phyloP scores from a whole-genome alignment of 2,329 filamentous ascomycete species.

The Aureobasidium mangrovei region DNA sequence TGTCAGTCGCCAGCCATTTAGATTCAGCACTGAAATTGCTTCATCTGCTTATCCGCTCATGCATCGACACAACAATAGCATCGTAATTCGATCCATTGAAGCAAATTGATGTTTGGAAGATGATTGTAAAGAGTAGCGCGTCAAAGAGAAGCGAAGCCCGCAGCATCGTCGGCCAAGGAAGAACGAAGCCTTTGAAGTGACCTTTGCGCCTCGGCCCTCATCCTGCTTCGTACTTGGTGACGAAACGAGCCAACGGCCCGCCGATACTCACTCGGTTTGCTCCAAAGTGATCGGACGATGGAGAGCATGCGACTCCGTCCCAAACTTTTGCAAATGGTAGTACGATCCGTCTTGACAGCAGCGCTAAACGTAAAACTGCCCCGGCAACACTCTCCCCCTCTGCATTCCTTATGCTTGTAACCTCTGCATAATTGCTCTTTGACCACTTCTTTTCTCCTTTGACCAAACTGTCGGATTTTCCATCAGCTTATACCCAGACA shows the following conservation, averaged over 20 bases:
- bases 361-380: slow-evolving; percentile 12
- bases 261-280: slow-evolving; percentile 3
- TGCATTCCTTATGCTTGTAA: slow-evolving; percentile 12
- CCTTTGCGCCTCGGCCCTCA: too few species aligned
- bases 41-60: neutral
- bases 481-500: neutral
- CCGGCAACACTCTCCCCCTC: neutral
- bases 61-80: too few species aligned
- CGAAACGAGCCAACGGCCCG: slow-evolving; percentile 2
- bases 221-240: neutral
- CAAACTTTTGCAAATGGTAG: slow-evolving; percentile 4
- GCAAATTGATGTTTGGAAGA: too few species aligned
- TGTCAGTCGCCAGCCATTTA: neutral
- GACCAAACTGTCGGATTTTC: slow-evolving; percentile 13
- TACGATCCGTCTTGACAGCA: neutral
- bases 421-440: slow-evolving; percentile 14
- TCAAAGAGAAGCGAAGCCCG: too few species aligned
- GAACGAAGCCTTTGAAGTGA: too few species aligned
- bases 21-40: neutral
- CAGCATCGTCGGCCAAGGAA: too few species aligned
- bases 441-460: slow-evolving; percentile 13
- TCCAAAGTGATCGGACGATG: neutral
- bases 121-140: too few species aligned
- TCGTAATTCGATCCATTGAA: too few species aligned
- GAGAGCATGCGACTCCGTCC: slow-evolving; percentile 1